A percentile compares a stretch with the other conserved stretches of the same genome.
Conservation (phyloP, 306 rosid genomes). For the Quercus robur region DNA sequence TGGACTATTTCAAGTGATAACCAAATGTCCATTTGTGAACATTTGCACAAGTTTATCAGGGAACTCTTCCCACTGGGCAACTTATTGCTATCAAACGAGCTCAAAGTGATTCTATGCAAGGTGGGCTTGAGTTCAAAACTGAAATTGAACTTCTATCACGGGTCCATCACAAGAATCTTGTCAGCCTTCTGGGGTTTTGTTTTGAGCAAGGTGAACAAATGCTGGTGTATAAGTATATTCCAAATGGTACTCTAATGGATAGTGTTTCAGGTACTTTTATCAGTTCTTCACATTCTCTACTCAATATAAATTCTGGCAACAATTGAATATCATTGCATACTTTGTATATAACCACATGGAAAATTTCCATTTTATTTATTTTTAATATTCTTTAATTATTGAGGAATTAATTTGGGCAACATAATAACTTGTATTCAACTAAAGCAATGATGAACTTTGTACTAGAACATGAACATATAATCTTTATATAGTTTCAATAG, state of each 20-base stretch:
- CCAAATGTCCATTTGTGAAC: neutral
- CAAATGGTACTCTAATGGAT: conserved; percentile 45
- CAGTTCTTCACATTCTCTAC: neutral
- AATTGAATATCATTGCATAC: neutral
- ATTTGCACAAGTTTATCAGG: conserved; percentile 37
- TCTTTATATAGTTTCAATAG: neutral
- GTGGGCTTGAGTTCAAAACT: conserved; percentile 37
- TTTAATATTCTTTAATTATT: too few species aligned
- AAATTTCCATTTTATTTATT: too few species aligned
- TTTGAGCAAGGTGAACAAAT: conserved; percentile 55
- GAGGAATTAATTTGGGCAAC: too few species aligned
- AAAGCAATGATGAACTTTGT: neutral
- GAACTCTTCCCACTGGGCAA: conserved; percentile 37
- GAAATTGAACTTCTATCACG: conserved; percentile 60
- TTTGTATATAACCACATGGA: too few species aligned
- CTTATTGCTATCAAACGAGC: conserved; percentile 51
- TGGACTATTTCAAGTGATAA: neutral
- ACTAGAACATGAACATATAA: neutral
- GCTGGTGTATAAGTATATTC: conserved; percentile 41
- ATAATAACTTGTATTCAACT: too few species aligned
- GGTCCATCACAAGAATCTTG: conserved; percentile 55
- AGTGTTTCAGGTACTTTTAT: conserved; percentile 32
- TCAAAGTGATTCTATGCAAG: conserved; percentile 34
- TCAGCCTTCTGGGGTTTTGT: conserved; percentile 51
- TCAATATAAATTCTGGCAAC: neutral